Conservation (phyloP, 805 yeast species). For the Schwanniomyces sp. region DNA sequence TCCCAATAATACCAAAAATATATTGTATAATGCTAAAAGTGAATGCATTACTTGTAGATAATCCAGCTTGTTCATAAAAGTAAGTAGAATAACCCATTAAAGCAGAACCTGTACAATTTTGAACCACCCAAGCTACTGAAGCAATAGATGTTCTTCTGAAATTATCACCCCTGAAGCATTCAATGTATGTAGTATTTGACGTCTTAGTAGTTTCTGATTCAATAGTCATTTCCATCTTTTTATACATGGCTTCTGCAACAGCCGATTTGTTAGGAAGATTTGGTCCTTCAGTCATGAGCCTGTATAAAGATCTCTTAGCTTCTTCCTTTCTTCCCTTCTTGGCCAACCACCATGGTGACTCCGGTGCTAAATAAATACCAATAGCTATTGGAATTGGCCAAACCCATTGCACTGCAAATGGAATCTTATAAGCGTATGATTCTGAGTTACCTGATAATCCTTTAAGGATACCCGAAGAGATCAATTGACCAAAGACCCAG, state of each 20-base stretch:
- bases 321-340: conserved; percentile 31
- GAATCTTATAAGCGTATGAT: conserved; percentile 33
- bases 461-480: conserved; percentile 41
- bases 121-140: conserved; percentile 13
- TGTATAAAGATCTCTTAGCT: conserved; percentile 29
- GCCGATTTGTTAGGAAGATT: neutral
- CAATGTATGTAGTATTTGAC: conserved; percentile 24
- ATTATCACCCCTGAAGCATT: conserved; percentile 46
- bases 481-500: conserved; percentile 42
- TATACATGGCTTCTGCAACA: neutral
- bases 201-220: conserved; percentile 5
- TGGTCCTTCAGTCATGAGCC: conserved; percentile 8
- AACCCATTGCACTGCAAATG: conserved; percentile 42
- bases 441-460: conserved; percentile 29
- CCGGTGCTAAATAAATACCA: conserved; percentile 41
- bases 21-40: conserved; percentile 34
- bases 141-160: conserved; percentile 47
- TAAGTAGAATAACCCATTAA: conserved; percentile 37
- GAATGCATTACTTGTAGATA: conserved; percentile 19
- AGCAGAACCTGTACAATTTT: conserved; percentile 28
- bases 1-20: conserved; percentile 29
- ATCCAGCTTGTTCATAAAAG: conserved; percentile 38
- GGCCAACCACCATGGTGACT: conserved; percentile 48
- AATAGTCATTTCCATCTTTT: conserved; percentile 3
- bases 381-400: conserved; percentile 38